Evolutionary conservation across 768 basidiomycete species (phyloP), one percentile per base, ranked within the genome.

Genomic region (Hypsizygus marmoreus): DNA sequence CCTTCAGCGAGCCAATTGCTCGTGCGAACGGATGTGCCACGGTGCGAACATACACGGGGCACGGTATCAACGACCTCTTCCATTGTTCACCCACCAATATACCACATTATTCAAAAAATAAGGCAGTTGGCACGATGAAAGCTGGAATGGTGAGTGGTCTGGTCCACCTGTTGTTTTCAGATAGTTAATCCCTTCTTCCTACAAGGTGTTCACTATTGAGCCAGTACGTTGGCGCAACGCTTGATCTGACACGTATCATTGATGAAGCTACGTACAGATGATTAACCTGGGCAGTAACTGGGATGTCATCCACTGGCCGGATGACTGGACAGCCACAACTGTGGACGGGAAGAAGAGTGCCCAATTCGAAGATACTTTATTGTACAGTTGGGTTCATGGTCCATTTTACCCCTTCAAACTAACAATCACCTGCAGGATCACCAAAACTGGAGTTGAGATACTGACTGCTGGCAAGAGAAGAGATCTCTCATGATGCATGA

Each of bases 271-370:
- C n/a, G 57, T 58, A 40, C 65, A 95, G 81, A 97, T 97, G 95
- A 84, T 97, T 54, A 97, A 97, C 64, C 65, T 91, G 14, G 95
- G 95, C 4, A 74, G 76, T 40, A 81, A 75, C 51, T 88, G 86
- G 83, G 80, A 80, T 23, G 80, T 81, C 43, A 74, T 84, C 16
- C 91, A 93, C 62, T 93, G 94, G 94, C 86, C 87, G 24, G 93
- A 95, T 64, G 86, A 92, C 60, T 98, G 95, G 95, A 98, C 95
- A 2, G 92, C 95, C 1, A 91, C 88, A 16, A 99, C 97, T 4
- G 67, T 78, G 10, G 95, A 97, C 66, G 95, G 94, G 17, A 88
- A 88, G 64, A 74, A 79, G 45, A 94, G 91, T 49, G 97, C 97
- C 1, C 97, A 99, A 60, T 99, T 97, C 61, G 97, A 99, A 65